These are phyloP conservation scores for Tuber aestivum DNA, from an alignment of 495 filamentous ascomycete genomes.

Conservation along the genomic window DNA sequence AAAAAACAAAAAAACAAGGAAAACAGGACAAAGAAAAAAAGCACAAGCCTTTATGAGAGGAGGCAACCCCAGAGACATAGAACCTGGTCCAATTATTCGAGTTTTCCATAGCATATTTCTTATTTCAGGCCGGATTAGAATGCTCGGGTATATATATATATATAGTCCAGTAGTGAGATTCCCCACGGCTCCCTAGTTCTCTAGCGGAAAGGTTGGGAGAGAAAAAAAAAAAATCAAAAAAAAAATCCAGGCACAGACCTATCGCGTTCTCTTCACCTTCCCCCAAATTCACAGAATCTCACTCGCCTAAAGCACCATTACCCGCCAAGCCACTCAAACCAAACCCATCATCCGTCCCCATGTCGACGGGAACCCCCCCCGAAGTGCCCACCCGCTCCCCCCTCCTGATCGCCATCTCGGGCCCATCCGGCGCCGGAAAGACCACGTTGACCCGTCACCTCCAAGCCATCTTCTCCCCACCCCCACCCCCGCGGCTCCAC, in stretches of 20 bases:
- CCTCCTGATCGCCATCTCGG: constrained; percentile 65
- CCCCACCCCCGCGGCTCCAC: constrained; percentile 54
- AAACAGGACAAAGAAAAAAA: too few species aligned
- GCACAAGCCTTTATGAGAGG: too few species aligned
- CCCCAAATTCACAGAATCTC: background rate
- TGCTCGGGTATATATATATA: background rate
- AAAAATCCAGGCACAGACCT: too few species aligned
- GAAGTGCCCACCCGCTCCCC: constrained; percentile 41
- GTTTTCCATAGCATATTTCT: background rate
- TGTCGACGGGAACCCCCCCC: too few species aligned
- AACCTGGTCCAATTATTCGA: too few species aligned
- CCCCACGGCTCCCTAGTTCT: background rate
- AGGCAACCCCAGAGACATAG: too few species aligned
- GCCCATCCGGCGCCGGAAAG: constrained; percentile 72
- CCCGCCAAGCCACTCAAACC: background rate
- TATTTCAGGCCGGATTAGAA: background rate
- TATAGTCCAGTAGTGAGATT: background rate
- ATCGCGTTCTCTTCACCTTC: too few species aligned
- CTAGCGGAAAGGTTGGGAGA: background rate
- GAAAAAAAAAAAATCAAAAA: too few species aligned
- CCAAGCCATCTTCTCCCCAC: constrained; percentile 59
- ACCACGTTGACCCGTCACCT: constrained; percentile 72
- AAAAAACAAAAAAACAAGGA: too few species aligned
- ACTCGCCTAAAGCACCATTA: background rate
- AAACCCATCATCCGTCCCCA: too few species aligned